phyloP scores from a whole-genome alignment of 306 rosid genomes.

The Gastrolobium bilobum region DNA sequence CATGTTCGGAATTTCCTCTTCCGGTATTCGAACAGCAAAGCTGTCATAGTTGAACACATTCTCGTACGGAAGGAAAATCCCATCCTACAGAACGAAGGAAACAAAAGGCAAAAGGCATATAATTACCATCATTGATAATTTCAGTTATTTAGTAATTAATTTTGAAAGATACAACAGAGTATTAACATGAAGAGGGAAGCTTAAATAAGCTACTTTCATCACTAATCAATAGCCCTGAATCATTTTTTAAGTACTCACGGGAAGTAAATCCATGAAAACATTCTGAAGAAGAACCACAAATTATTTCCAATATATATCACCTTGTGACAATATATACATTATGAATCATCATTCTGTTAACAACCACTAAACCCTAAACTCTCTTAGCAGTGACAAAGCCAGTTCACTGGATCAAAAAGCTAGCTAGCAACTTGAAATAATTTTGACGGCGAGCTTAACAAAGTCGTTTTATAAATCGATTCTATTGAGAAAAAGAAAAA shows the following conservation, averaged over 20 bases:
- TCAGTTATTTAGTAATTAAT: slow-evolving; percentile 16
- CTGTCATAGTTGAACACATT: slow-evolving; percentile 85
- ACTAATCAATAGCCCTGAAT: slow-evolving; percentile 28
- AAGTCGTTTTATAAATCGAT: slow-evolving; percentile 12
- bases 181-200: slow-evolving; percentile 35
- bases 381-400: slow-evolving; percentile 21
- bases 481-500: neutral
- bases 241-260: slow-evolving; percentile 19
- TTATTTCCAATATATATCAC: neutral
- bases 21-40: slow-evolving; percentile 82
- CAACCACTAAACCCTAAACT: neutral
- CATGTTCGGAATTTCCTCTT: slow-evolving; percentile 83
- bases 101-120: slow-evolving; percentile 30
- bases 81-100: slow-evolving; percentile 70
- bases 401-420: slow-evolving; percentile 13
- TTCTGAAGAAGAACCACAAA: slow-evolving; percentile 25
- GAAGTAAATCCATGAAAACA: slow-evolving; percentile 14
- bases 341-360: slow-evolving; percentile 19
- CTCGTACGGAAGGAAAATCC: slow-evolving; percentile 91
- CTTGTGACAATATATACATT: neutral
- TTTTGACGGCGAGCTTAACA: neutral
- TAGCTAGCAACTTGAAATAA: slow-evolving; percentile 22
- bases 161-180: slow-evolving; percentile 24
- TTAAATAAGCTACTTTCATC: slow-evolving; percentile 35
- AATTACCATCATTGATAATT: slow-evolving; percentile 32